Conservation (phyloP, 2,329 filamentous ascomycete genomes). For the Verticillium dahliae region DNA sequence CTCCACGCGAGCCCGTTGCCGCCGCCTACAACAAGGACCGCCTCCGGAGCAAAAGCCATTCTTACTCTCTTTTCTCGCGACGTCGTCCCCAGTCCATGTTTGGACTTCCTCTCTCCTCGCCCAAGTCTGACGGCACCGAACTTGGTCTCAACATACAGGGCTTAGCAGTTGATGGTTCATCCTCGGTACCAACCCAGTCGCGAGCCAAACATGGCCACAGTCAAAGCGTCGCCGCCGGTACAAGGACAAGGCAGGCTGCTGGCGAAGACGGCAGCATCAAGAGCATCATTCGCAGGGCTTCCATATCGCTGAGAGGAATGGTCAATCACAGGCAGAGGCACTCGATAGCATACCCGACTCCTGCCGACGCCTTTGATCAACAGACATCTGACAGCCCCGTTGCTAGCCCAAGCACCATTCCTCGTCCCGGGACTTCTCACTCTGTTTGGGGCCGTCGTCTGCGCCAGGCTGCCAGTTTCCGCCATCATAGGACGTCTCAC, state of each 20-base stretch:
- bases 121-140: constrained; percentile 14
- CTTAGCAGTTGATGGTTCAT: constrained; percentile 21
- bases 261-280: constrained; percentile 29
- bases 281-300: constrained; percentile 48
- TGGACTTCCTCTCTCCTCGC: not conserved
- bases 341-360: constrained; percentile 26
- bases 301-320: constrained; percentile 46
- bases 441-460: constrained; percentile 41
- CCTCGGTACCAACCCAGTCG: not conserved
- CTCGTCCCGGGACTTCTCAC: constrained; percentile 34
- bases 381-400: constrained; percentile 6
- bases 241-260: constrained; percentile 19
- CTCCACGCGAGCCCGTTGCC: constrained; percentile 11
- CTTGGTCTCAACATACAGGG: constrained; percentile 16
- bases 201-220: constrained; percentile 15
- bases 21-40: constrained; percentile 26
- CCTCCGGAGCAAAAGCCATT: constrained; percentile 42
- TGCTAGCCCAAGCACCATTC: constrained; percentile 14
- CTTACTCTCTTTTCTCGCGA: constrained; percentile 25
- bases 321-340: constrained; percentile 36
- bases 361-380: constrained; percentile 17
- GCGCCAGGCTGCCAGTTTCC: constrained; percentile 43
- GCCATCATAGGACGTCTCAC: constrained; percentile 38
- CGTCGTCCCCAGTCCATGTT: constrained; percentile 17
- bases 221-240: constrained; percentile 4